Conservation (phyloP, 305 asterid genomes). For the Fraxinus velutina region DNA sequence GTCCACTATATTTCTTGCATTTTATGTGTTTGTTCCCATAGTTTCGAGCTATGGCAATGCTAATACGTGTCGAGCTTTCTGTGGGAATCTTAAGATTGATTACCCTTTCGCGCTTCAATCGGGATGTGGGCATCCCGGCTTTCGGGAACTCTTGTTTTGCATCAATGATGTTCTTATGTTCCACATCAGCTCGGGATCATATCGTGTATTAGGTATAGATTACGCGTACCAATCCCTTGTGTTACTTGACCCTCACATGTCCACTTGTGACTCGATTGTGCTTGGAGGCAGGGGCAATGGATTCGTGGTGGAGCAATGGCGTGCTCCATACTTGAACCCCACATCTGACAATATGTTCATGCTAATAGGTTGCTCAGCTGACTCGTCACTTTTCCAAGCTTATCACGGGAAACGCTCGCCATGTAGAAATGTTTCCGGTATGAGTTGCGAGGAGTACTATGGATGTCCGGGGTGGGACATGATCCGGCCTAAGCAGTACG, state of each 20-base stretch:
- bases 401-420: constrained; percentile 65
- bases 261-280: constrained; percentile 61
- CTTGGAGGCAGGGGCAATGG: constrained; percentile 85
- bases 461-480: constrained; percentile 74
- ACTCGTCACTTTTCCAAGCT: constrained; percentile 66
- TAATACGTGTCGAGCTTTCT: constrained; percentile 62
- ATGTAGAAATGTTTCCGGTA: constrained; percentile 74
- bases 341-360: constrained; percentile 70
- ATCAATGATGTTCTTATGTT: constrained; percentile 81
- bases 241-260: constrained; percentile 85
- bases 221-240: constrained; percentile 69
- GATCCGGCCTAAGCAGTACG: constrained; percentile 39
- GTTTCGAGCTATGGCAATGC: constrained; percentile 37
- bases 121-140: constrained; percentile 87
- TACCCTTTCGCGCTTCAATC: constrained; percentile 69
- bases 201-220: constrained; percentile 79
- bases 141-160: constrained; percentile 73
- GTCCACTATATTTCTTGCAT: constrained; percentile 16
- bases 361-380: constrained; percentile 73
- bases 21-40: constrained; percentile 23
- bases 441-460: constrained; percentile 83
- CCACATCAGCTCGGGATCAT: constrained; percentile 80
- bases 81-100: constrained; percentile 74
- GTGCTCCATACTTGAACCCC: constrained; percentile 58
- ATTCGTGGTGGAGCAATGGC: constrained; percentile 72